Percentiles rank a stretch among this genome's conserved stretches.
phyloP scores from a whole-genome alignment of 106 monocot genomes.

The Acorus gramineus region DNA sequence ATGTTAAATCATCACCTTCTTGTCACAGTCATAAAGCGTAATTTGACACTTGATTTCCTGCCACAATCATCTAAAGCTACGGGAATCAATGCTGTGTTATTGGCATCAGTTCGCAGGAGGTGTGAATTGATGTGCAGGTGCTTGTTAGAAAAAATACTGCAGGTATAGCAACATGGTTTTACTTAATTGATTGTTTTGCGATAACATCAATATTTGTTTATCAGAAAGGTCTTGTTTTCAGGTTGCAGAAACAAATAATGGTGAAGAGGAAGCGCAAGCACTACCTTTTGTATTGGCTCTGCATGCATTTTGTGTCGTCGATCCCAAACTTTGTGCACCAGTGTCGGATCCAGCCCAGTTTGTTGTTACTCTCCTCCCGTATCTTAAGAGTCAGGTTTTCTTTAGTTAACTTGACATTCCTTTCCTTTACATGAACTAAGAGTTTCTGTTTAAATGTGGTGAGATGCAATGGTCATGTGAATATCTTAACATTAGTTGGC shows the following conservation, averaged over 20 bases:
- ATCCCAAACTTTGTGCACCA: conserved; percentile 82
- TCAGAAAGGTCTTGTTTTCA: conserved; percentile 11
- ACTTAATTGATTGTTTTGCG: too few species aligned
- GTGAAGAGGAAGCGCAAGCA: conserved; percentile 67
- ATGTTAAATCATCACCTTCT: conserved; percentile 77
- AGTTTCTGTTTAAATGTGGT: not conserved
- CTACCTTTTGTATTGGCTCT: conserved; percentile 88
- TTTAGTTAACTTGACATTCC: not conserved
- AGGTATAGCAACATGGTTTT: conserved; percentile 31
- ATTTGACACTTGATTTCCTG: conserved; percentile 88
- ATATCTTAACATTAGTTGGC: too few species aligned
- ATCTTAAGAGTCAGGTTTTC: conserved; percentile 87
- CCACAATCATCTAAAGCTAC: conserved; percentile 86
- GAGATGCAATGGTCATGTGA: too few species aligned
- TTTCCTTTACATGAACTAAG: conserved; percentile 1
- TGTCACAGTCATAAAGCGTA: conserved; percentile 81
- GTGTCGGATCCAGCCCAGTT: conserved; percentile 87
- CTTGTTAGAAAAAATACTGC: conserved; percentile 87
- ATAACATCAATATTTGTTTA: too few species aligned
- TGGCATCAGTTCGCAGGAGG: conserved; percentile 73
- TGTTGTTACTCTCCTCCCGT: conserved; percentile 92
- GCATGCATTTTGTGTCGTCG: conserved; percentile 97
- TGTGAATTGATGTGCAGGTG: conserved; percentile 91
- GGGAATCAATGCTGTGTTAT: conserved; percentile 48
- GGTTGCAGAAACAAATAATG: conserved; percentile 68